Evolutionary conservation across 129 eudicot genomes (phyloP).

Genomic region (Solidago caesia): DNA sequence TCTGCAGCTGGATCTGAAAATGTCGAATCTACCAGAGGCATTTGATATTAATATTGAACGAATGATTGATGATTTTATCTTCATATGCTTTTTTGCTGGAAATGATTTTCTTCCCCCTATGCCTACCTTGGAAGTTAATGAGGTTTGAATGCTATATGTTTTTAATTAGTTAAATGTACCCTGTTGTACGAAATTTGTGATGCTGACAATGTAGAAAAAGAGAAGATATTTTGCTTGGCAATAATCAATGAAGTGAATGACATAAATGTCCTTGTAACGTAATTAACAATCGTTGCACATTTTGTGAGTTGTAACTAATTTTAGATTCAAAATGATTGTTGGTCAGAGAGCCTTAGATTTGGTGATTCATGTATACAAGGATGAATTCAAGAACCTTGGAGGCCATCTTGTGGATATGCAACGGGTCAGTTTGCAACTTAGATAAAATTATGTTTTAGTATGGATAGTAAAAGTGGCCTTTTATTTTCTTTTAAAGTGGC

Average conservation of each 20-base stretch:
- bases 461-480: too few species aligned
- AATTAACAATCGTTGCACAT: background rate
- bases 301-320: background rate
- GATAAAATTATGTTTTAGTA: background rate
- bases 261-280: too few species aligned
- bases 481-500: too few species aligned
- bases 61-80: conserved; percentile 60
- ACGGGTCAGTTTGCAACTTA: conserved; percentile 22
- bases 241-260: background rate
- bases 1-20: conserved; percentile 42
- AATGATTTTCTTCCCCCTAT: conserved; percentile 69
- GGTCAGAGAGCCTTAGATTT: conserved; percentile 43
- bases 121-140: conserved; percentile 57
- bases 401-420: conserved; percentile 48
- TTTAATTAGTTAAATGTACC: background rate
- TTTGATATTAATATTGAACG: conserved; percentile 44
- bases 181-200: background rate
- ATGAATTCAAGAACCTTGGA: conserved; percentile 45
- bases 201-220: background rate
- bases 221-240: background rate
- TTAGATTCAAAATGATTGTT: background rate
- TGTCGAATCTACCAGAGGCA: conserved; percentile 27
- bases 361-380: conserved; percentile 46
- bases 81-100: conserved; percentile 57
- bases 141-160: conserved; percentile 36